Base-by-base conservation (phyloP, 768 basidiomycete species). In the Tylopilus plumbeoviolaceoides region DNA sequence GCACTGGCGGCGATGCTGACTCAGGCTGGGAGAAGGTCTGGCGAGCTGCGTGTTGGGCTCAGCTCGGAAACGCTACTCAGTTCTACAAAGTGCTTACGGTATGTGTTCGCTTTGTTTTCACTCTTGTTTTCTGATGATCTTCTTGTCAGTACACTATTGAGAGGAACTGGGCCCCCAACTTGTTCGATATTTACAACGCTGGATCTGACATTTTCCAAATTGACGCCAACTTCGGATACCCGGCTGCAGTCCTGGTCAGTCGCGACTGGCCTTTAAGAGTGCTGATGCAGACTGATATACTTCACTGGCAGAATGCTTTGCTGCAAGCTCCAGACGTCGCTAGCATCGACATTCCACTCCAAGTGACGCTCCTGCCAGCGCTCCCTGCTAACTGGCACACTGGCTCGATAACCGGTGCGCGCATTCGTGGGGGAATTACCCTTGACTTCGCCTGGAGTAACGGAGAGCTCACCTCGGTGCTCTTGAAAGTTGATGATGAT, bases 21-120 rank as follows among this genome's bases (percentile, higher is more conserved):
- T 69, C 85, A 2, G 87, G 87, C 5, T 90, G 87, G 88, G 87
- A 85, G 70, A 90, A 89, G 63, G 78, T 80, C 33, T 89, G 86
- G 87, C 76, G 87, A 50, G 85, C 87, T 4, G 87, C 86, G 7
- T 67, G 71, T 9, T 89, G 87, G 86, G 88, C 87, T 9, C 87
- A 89, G 60, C 74, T 89, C 2, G 73, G 73, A 23, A 78, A 87
- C 47, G 72, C 73, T 18, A 64, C 63, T 30, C 73, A 73, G 54
- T 89, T 83, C 63, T 89, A 89, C 65, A 78, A 81, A 47, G 76
- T 77, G 48, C 72, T 89, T 28, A 80, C 84, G 5, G 87, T 85
- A 57, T 56, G 83, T 50, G 8, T 27, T 21, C 38, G 1, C 3
- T 17, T 40, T 10, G 3, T 20, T 15, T 31, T 39, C 17, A 11